Conservation (phyloP, 1,284 basidiomycete genomes). For the Vanrija sp. region DNA sequence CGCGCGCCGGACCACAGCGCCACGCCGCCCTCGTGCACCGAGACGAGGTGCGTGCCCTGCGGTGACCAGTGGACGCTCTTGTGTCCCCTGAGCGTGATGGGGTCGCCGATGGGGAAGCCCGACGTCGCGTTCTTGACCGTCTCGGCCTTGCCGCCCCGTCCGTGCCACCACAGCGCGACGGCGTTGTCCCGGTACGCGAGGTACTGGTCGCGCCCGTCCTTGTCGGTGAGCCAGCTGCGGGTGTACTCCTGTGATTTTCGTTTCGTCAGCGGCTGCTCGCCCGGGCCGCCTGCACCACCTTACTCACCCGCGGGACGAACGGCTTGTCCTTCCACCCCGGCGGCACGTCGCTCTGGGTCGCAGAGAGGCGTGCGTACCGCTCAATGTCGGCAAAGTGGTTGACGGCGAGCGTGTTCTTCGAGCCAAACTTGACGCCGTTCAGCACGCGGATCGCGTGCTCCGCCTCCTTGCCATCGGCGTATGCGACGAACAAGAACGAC, state of each 20-base stretch:
- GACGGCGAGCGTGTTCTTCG: constrained; percentile 80
- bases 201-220: constrained; percentile 91
- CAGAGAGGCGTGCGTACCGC: constrained; percentile 77
- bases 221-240: constrained; percentile 89
- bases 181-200: constrained; percentile 89
- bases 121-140: constrained; percentile 56
- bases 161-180: constrained; percentile 90
- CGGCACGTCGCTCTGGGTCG: constrained; percentile 64
- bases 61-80: constrained; percentile 98
- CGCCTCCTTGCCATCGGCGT: constrained; percentile 76
- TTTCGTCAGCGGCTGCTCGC: too few relatives aligned
- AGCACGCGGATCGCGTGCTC: constrained; percentile 72
- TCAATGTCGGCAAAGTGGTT: constrained; percentile 94
- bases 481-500: constrained; percentile 83
- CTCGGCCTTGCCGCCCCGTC: constrained; percentile 82
- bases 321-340: constrained; percentile 61
- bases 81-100: constrained; percentile 77
- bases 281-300: too few relatives aligned
- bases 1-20: constrained; percentile 84
- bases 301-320: constrained; percentile 58
- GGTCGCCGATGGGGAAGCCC: constrained; percentile 47
- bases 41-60: constrained; percentile 86
- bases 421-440: constrained; percentile 79
- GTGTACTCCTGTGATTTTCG: constrained; percentile 84
- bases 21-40: constrained; percentile 92